Base-by-base conservation (phyloP, 2,329 filamentous ascomycete species). In the Plenodomus tracheiphilus region DNA sequence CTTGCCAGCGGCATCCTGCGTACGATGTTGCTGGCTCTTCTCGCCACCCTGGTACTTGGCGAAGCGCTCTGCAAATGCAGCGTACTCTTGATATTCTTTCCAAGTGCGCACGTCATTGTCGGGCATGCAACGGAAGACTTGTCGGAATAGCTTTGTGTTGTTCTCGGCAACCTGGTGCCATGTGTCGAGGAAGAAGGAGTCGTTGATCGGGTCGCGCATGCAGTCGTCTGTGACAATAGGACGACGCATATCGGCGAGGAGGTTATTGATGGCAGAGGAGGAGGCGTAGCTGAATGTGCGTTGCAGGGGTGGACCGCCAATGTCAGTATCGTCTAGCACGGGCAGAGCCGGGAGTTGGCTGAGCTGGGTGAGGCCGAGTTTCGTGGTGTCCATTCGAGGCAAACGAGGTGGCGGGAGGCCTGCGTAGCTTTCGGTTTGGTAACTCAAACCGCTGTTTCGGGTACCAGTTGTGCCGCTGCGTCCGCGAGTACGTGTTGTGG, bases 91-190 rank as follows among this genome's bases (percentile, higher is more conserved):
- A 73, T 99, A 99, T 56, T 96, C 89, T 58, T 88, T 86, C 94
- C 94, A 99, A 37, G 88, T 93, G 56, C 85, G 87, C 20, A 96
- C 94, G 66, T 97, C 91, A 43, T 86, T 97, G 70, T 99, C 94
- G 1, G 94, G 94, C 89, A 96, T 95, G 73, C 92, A 97, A 39
- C 92, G 86, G 77, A 99, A 99, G 8, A 99, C 93, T 53, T 88
- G 85, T 25, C 94, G 88, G 75, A 89, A 99, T 40, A 99, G 82
- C 68, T 91, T 93, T 2, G 94, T 99, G 70, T 99, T 99, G 77
- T 97, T 97, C 55, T 88, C 85, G 1, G 94, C 94, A 44, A 91
- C 85, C 16, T 85, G 81, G 57, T 87, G 86, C 95, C 95, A 99
- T 1, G 90, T 85, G 54, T 96, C 89, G 39, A 94, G 84, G 68